Percentiles rank a stretch among this genome's conserved stretches.
Conservation (phyloP, 2,329 filamentous ascomycete species). For the Cladophialophora bantiana region DNA sequence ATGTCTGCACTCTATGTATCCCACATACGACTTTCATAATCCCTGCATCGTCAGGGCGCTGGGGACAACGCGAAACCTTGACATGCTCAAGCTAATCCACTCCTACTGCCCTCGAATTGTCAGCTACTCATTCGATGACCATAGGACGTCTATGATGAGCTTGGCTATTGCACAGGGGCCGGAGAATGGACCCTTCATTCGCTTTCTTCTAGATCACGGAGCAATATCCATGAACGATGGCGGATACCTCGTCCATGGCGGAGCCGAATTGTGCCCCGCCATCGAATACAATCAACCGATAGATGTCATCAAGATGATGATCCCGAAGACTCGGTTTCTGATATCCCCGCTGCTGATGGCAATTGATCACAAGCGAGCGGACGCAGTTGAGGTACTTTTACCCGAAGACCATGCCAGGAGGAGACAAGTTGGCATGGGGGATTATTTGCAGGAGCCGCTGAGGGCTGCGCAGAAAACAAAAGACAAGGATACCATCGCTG, state of each 20-base stretch:
- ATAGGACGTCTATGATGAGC: slow-evolving; percentile 12
- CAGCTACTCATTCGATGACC: slow-evolving; percentile 14
- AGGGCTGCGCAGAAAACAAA: slow-evolving; percentile 7
- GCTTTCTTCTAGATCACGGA: slow-evolving; percentile 20
- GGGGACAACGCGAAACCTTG: slow-evolving; percentile 11
- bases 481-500: slow-evolving; percentile 18
- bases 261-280: slow-evolving; percentile 3
- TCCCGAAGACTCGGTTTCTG: slow-evolving; percentile 7
- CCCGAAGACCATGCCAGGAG: slow-evolving; percentile 7
- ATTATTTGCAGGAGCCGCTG: slow-evolving; percentile 4
- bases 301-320: slow-evolving; percentile 11
- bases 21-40: slow-evolving; percentile 12
- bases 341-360: not conserved
- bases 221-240: slow-evolving; percentile 4
- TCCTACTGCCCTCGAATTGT: slow-evolving; percentile 18
- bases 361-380: slow-evolving; percentile 8
- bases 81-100: slow-evolving; percentile 21
- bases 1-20: slow-evolving; percentile 20
- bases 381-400: slow-evolving; percentile 17
- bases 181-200: slow-evolving; percentile 12
- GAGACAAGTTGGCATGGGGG: not conserved
- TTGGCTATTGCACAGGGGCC: slow-evolving; percentile 13
- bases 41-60: slow-evolving; percentile 7
- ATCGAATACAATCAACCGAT: slow-evolving; percentile 12
- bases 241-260: not conserved